Percentiles rank a stretch among this genome's conserved stretches.
phyloP scores from a whole-genome alignment of 306 rosid genomes.

The Prunus armeniaca region DNA sequence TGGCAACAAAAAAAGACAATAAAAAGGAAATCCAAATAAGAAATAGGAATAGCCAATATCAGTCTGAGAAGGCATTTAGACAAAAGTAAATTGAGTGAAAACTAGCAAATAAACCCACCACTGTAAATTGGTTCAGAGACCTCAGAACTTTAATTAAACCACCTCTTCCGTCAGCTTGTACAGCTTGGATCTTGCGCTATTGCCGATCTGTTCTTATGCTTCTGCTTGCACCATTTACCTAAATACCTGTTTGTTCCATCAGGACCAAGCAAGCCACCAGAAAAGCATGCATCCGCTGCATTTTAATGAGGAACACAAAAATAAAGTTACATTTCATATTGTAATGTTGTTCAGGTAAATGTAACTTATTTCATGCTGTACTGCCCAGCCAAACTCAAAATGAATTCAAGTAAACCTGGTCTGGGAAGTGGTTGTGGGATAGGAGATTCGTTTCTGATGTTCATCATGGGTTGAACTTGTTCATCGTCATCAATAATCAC shows the following conservation, averaged over 20 bases:
- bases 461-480: slow-evolving; percentile 46
- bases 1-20: neutral
- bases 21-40: neutral
- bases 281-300: slow-evolving; percentile 54
- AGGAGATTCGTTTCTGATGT: slow-evolving; percentile 57
- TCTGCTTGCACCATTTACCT: slow-evolving; percentile 94
- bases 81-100: slow-evolving; percentile 13
- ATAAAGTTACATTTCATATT: slow-evolving; percentile 3
- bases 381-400: slow-evolving; percentile 22
- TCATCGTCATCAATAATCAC: slow-evolving; percentile 37
- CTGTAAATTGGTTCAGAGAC: slow-evolving; percentile 42
- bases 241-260: slow-evolving; percentile 75
- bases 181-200: slow-evolving; percentile 36
- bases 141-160: slow-evolving; percentile 75
- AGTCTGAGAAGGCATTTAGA: slow-evolving; percentile 3
- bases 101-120: slow-evolving; percentile 33
- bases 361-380: neutral
- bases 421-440: slow-evolving; percentile 36
- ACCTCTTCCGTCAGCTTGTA: slow-evolving; percentile 92
- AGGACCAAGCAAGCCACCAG: slow-evolving; percentile 89
- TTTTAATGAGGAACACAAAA: slow-evolving; percentile 15
- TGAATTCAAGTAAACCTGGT: slow-evolving; percentile 51
- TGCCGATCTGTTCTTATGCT: slow-evolving; percentile 33
- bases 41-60: neutral
- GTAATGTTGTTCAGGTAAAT: slow-evolving; percentile 5